phyloP scores from a whole-genome alignment of 2,329 filamentous ascomycete species.

The Fusarium siculi region DNA sequence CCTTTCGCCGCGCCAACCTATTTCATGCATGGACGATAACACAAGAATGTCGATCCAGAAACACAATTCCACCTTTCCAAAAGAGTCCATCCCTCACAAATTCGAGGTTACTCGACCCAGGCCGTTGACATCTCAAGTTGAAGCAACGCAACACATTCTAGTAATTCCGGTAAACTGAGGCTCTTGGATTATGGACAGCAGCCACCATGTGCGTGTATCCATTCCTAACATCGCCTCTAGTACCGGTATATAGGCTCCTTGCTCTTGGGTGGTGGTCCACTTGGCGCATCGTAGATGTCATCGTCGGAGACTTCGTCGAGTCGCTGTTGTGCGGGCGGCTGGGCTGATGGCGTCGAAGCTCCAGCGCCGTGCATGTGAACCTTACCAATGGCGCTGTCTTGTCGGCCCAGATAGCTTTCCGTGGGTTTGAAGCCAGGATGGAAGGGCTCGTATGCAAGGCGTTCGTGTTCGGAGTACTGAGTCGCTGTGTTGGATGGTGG shows the following conservation, averaged over 20 bases:
- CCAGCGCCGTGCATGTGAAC: slow-evolving; percentile 55
- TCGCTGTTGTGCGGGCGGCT: slow-evolving; percentile 27
- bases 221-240: slow-evolving; percentile 18
- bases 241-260: slow-evolving; percentile 53
- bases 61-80: slow-evolving; percentile 22
- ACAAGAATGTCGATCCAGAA: slow-evolving; percentile 24
- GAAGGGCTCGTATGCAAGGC: slow-evolving; percentile 51
- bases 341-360: slow-evolving; percentile 28
- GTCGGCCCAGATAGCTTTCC: slow-evolving; percentile 46
- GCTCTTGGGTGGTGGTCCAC: slow-evolving; percentile 48
- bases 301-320: slow-evolving; percentile 49
- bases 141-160: background rate
- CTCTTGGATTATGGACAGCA: background rate
- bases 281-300: slow-evolving; percentile 52
- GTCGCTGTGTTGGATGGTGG: slow-evolving; percentile 23
- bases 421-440: slow-evolving; percentile 50
- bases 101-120: background rate
- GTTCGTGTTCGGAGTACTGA: slow-evolving; percentile 36
- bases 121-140: background rate
- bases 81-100: background rate
- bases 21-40: slow-evolving; percentile 34
- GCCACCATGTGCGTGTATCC: background rate
- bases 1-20: slow-evolving; percentile 41
- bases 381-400: slow-evolving; percentile 55
- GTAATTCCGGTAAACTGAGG: background rate